A percentile compares a stretch with the other conserved stretches of the same genome.
Evolutionary conservation across 1,284 basidiomycete genomes (phyloP).

Genomic region (Tilletia walkeri): DNA sequence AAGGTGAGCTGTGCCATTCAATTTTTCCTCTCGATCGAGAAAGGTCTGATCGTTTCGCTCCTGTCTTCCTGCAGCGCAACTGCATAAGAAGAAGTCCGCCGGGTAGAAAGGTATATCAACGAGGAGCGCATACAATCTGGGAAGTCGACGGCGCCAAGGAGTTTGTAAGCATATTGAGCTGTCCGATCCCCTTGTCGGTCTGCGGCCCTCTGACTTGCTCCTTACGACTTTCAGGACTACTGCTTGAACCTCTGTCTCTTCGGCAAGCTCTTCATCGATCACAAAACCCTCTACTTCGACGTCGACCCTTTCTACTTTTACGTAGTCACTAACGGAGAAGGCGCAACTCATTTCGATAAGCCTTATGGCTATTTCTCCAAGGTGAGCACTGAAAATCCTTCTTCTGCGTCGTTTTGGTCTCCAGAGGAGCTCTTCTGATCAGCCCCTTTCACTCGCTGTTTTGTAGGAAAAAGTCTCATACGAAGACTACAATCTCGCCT

Average conservation of each 20-base stretch:
- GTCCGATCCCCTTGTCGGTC: neutral
- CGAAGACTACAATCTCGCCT: conserved; percentile 95
- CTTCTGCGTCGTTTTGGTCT: neutral
- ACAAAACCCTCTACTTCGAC: conserved; percentile 96
- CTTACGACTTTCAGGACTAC: conserved; percentile 69
- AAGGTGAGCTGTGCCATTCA: conserved; percentile 20
- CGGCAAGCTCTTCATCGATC: conserved; percentile 97
- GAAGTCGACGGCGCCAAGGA: conserved; percentile 85
- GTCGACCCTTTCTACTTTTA: conserved; percentile 74
- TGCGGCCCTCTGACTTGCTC: neutral
- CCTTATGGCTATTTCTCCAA: conserved; percentile 95
- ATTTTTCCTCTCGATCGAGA: neutral
- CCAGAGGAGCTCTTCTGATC: neutral
- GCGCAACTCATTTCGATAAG: conserved; percentile 69
- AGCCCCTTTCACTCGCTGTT: neutral
- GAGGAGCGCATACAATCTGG: conserved; percentile 87
- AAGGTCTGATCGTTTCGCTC: neutral
- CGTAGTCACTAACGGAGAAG: conserved; percentile 73
- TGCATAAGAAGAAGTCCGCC: conserved; percentile 78
- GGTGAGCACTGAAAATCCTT: conserved; percentile 57
- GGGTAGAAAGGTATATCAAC: conserved; percentile 83
- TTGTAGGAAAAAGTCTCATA: conserved; percentile 88
- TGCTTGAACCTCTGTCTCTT: conserved; percentile 94
- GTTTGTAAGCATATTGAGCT: conserved; percentile 63
- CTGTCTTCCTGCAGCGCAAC: conserved; percentile 61